A percentile compares a stretch with the other conserved stretches of the same genome.
Conservation (phyloP, 129 eudicot species). For the carrot (Daucus carota) region DNA sequence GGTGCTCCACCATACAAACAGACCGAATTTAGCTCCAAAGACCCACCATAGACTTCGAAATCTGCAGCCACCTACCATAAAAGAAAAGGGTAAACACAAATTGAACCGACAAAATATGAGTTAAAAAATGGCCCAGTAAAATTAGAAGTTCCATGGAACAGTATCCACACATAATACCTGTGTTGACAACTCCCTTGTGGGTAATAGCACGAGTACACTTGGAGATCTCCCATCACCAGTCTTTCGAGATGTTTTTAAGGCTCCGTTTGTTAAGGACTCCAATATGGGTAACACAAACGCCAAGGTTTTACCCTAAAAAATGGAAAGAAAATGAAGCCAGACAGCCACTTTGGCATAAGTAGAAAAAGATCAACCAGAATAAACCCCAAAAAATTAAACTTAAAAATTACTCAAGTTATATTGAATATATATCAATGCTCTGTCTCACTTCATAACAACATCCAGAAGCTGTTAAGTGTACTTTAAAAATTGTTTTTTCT, state of each 20-base stretch:
- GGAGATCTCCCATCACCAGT: conserved; percentile 89
- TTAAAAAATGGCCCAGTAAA: background rate
- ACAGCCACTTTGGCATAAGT: background rate
- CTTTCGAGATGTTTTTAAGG: conserved; percentile 41
- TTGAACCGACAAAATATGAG: background rate
- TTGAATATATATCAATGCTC: background rate
- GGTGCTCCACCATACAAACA: conserved; percentile 90
- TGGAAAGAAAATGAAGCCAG: background rate
- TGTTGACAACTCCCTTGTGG: conserved; percentile 82
- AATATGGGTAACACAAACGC: conserved; percentile 85
- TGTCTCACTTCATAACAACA: too few relatives aligned
- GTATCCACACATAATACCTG: conserved; percentile 39
- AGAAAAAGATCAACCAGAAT: background rate
- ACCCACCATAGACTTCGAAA: conserved; percentile 69
- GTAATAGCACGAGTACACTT: conserved; percentile 75
- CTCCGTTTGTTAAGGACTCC: conserved; percentile 78
- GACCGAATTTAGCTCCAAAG: conserved; percentile 56
- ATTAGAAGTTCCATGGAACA: background rate
- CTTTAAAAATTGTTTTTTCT: too few relatives aligned
- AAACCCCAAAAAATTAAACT: background rate
- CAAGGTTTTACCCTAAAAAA: conserved; percentile 71
- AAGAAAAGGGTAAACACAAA: background rate
- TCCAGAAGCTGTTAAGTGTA: background rate
- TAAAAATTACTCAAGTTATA: too few relatives aligned
- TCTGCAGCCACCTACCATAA: conserved; percentile 56